Percentiles rank a stretch among this genome's conserved stretches.
Conservation (phyloP, 768 basidiomycete genomes). For the Russula virescens region DNA sequence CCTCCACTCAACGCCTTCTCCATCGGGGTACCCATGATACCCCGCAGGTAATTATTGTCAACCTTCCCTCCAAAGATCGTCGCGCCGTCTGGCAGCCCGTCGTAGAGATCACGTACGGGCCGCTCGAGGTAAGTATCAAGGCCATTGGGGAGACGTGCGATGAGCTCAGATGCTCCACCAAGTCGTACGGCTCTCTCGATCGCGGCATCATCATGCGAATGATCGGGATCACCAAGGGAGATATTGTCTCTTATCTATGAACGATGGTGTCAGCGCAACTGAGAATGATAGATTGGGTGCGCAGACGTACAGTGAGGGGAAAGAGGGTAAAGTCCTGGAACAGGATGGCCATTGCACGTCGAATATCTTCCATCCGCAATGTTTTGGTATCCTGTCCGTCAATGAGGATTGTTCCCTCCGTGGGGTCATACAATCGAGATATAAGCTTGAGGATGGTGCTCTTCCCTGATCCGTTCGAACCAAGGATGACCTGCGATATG, state of each 20-base stretch:
- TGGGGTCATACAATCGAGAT: conserved; percentile 61
- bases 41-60: not conserved
- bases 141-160: conserved; percentile 58
- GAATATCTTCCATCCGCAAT: conserved; percentile 55
- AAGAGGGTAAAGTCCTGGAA: conserved; percentile 82
- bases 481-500: conserved; percentile 58
- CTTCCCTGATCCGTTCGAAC: conserved; percentile 73
- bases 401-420: conserved; percentile 61
- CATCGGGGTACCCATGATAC: not conserved
- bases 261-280: not conserved
- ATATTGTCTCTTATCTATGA: conserved; percentile 72
- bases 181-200: conserved; percentile 60
- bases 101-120: conserved; percentile 63
- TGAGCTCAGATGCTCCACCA: conserved; percentile 63
- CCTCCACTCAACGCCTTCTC: conserved; percentile 50
- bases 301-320: conserved; percentile 58
- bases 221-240: conserved; percentile 59
- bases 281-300: not conserved
- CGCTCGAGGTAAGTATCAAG: conserved; percentile 69
- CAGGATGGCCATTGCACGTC: conserved; percentile 64
- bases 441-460: conserved; percentile 75
- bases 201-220: conserved; percentile 48
- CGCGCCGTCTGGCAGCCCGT: conserved; percentile 59
- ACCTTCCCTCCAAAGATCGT: conserved; percentile 59
- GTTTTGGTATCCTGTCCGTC: conserved; percentile 57